These are phyloP conservation scores for Neofusicoccum sp. DNA, from an alignment of 2,329 filamentous ascomycete species.

Conservation along the genomic window DNA sequence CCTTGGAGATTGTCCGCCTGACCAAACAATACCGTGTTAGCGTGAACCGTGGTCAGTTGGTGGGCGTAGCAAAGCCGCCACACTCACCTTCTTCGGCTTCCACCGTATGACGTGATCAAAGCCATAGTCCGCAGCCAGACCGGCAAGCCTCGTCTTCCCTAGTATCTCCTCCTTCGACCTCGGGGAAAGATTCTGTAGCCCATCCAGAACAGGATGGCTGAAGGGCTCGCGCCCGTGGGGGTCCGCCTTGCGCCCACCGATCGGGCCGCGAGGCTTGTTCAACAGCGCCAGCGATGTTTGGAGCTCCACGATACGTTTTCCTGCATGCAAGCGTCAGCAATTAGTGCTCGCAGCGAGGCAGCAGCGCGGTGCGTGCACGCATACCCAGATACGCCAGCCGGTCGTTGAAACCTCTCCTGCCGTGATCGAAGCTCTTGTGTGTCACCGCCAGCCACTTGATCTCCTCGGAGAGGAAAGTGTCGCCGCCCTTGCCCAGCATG, in stretches of 20 bases:
- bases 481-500: slow-evolving; percentile 71
- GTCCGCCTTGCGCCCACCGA: slow-evolving; percentile 24
- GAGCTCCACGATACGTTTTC: slow-evolving; percentile 62
- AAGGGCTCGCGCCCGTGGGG: slow-evolving; percentile 61
- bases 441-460: slow-evolving; percentile 96
- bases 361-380: too few species aligned
- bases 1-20: slow-evolving; percentile 65
- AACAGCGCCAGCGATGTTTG: slow-evolving; percentile 64
- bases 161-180: slow-evolving; percentile 61
- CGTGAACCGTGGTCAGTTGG: neutral
- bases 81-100: slow-evolving; percentile 76
- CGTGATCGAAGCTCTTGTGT: slow-evolving; percentile 98
- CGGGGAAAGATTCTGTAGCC: slow-evolving; percentile 68
- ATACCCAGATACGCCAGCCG: slow-evolving; percentile 83
- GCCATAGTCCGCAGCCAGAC: slow-evolving; percentile 68
- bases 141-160: slow-evolving; percentile 63
- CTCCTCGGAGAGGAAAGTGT: slow-evolving; percentile 78
- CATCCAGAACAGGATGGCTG: slow-evolving; percentile 66
- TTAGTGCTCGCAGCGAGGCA: neutral
- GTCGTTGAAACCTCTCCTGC: slow-evolving; percentile 90
- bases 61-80: neutral
- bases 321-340: slow-evolving; percentile 38
- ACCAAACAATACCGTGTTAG: neutral
- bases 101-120: slow-evolving; percentile 77
- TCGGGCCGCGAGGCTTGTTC: slow-evolving; percentile 40